Percentiles rank a stretch among this genome's conserved stretches.
Evolutionary conservation across 2,329 filamentous ascomycete genomes (phyloP).

Genomic region (Penicillium brevicompactum): DNA sequence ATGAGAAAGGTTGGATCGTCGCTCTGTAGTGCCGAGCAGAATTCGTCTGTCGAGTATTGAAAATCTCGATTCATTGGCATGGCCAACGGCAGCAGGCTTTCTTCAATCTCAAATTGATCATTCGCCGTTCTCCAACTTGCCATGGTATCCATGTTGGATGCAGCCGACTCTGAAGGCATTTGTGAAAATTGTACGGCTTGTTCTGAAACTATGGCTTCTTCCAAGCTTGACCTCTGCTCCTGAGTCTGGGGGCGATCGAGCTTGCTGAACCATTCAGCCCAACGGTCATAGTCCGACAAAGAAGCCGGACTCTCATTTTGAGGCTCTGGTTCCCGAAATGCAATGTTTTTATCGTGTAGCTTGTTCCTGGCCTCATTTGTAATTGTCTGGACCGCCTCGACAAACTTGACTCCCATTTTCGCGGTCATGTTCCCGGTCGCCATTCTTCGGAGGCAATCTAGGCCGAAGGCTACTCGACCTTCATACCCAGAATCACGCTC

Average conservation of each 20-base stretch:
- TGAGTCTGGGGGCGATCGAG: constrained; percentile 1
- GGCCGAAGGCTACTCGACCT: constrained; percentile 30
- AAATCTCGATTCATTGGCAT: background rate
- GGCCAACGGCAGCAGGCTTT: background rate
- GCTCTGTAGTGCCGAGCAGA: constrained; percentile 16
- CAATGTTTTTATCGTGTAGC: background rate
- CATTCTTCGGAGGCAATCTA: constrained; percentile 39
- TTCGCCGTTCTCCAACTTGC: background rate
- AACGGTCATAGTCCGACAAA: constrained; percentile 9
- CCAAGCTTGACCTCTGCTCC: background rate
- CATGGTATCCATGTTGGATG: background rate
- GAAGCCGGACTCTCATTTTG: background rate
- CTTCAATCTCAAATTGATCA: background rate
- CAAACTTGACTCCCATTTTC: constrained; percentile 29
- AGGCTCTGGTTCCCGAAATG: background rate
- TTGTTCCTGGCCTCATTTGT: constrained; percentile 26
- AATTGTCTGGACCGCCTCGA: constrained; percentile 30
- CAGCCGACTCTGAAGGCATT: background rate
- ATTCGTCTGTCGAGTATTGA: background rate
- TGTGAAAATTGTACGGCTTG: background rate
- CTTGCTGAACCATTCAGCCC: constrained; percentile 12
- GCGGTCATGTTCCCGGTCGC: constrained; percentile 35
- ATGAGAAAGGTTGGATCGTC: constrained; percentile 31
- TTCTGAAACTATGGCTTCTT: background rate
- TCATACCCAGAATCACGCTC: constrained; percentile 38